Base-by-base conservation (phyloP, 495 filamentous ascomycete species). In the Penicillium daleae region DNA sequence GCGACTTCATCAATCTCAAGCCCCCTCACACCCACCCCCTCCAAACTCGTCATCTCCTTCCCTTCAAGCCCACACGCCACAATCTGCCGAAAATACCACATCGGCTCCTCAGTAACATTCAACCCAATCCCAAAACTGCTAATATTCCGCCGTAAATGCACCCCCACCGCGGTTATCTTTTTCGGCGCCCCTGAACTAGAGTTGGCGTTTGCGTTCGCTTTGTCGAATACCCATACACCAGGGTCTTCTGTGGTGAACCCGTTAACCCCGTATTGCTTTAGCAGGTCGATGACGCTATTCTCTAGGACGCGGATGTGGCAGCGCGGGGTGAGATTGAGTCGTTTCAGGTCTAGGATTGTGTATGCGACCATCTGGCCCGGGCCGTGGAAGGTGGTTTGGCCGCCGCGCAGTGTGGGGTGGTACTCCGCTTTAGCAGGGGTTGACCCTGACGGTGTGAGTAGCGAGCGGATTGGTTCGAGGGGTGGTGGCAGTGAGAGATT, bases 321-420 rank as follows among this genome's bases (percentile, higher is more conserved):
- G 17, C 90, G 78, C 7, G 86, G 80, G 0, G 78, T 80, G 0
- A 87, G 65, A 0, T 75, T 76, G 29, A 89, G 80, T 0, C 75
- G 67, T n/a, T 78, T 76, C 19, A 97, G 81, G 69, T 96, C 91
- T 22, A 95, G 75, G 40, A 98, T 86, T 15, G 94, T 91, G 74
- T 96, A 99, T 13, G 92, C 88, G 26, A 97, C 91, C 61, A 94
- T 76, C 72, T 99, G 95, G 0, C 95, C 95, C 0, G 95, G 95
- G 0, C 95, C 95, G 71, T 99, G 95, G 79, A 96, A 99, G 5
- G 95, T 98, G 0, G 90, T 93, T 60, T 95, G 90, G 0, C 95
- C 95, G 64, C 95, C 95, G 49, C 95, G 88, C 8, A 88, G 84
- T 6, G 92, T 88, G 57, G 87, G 81, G 40, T 85, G 72, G 66